Evolutionary conservation across 805 yeast genomes (phyloP), one percentile per base, ranked within the genome.

Genomic region (Cyberlindnera bimundalis): DNA sequence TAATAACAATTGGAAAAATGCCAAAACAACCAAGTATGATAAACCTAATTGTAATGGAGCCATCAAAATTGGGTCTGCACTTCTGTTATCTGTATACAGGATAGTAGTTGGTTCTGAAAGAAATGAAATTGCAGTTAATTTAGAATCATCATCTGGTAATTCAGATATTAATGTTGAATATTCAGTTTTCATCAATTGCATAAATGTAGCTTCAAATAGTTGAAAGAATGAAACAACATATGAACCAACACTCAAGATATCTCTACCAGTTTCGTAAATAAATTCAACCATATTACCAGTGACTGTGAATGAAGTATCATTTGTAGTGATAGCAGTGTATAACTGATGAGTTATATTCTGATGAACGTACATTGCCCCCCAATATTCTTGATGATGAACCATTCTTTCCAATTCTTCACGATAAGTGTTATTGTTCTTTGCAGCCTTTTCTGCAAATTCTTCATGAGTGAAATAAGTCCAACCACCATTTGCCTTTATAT

Each of bases 1-100:
- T 65, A 83, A 72, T 5, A 62, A 69, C 49, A 81, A 69, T 51
- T 79, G 85, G 71, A 85, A 81, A 56, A 85, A 82, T 2, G 91
- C 76, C 43, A 84, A 61, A 51, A 84, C 75, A 45, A 84, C 70
- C 55, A 82, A 67, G 55, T 79, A 84, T 52, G 84, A 79, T 45
- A 81, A 67, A 19, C 93, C 93, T 38, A 84, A 77, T 57, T 83
- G 89, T 6, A 79, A 60, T 4, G 89, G 87, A 1, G 87, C 89
- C 34, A 70, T 51, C 9, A 79, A 54, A 12, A 76, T 78, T 1
- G 76, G 64, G 1, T 62, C 61, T 28, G 63, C 65, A 1, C 85
- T 84, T 7, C 64, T 62, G 30, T 63, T 57, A 53, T 83, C 88
- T 4, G 51, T 39, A 31, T 52, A 58, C 2, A 51, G 32, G 32